These are phyloP conservation scores for Cutaneotrichosporon cyanovorans DNA, from an alignment of 1,284 basidiomycete species.

Conservation along the genomic window DNA sequence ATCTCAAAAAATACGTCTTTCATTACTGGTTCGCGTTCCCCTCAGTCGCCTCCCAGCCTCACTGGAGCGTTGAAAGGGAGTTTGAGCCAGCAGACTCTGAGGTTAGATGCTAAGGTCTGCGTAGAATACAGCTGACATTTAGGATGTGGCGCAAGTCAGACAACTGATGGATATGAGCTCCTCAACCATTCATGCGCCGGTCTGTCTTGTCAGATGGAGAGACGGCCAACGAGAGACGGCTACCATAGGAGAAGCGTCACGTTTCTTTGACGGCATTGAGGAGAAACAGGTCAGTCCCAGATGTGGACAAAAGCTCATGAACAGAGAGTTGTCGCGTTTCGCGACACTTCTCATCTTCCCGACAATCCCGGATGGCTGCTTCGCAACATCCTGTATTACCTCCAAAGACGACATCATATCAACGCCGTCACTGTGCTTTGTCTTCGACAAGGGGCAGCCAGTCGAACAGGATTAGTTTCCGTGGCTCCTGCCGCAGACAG, in stretches of 20 bases:
- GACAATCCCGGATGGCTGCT: slow-evolving; percentile 87
- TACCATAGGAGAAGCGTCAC: slow-evolving; percentile 53
- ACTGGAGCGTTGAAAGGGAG: slow-evolving; percentile 62
- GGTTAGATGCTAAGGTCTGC: too few species aligned
- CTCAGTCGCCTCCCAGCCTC: slow-evolving; percentile 74
- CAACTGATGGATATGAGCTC: too few species aligned
- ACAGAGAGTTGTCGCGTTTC: slow-evolving; percentile 64
- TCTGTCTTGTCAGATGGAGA: slow-evolving; percentile 23
- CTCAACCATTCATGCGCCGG: background rate
- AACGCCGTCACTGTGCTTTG: slow-evolving; percentile 60
- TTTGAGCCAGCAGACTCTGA: slow-evolving; percentile 10
- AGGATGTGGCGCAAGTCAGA: slow-evolving; percentile 31
- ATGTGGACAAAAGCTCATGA: background rate
- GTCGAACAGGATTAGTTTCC: slow-evolving; percentile 16
- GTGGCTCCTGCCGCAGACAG: background rate
- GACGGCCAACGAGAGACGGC: slow-evolving; percentile 46
- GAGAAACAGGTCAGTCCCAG: slow-evolving; percentile 35
- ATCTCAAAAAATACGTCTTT: slow-evolving; percentile 96
- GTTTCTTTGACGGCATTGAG: slow-evolving; percentile 51
- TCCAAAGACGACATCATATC: slow-evolving; percentile 53
- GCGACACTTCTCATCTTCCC: slow-evolving; percentile 76
- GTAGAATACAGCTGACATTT: background rate
- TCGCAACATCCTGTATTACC: slow-evolving; percentile 80
- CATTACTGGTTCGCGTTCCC: slow-evolving; percentile 99
- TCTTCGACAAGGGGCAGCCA: slow-evolving; percentile 53